These are phyloP conservation scores for Pseudocercospora cruenta DNA, from an alignment of 2,329 filamentous ascomycete species.

Conservation along the genomic window DNA sequence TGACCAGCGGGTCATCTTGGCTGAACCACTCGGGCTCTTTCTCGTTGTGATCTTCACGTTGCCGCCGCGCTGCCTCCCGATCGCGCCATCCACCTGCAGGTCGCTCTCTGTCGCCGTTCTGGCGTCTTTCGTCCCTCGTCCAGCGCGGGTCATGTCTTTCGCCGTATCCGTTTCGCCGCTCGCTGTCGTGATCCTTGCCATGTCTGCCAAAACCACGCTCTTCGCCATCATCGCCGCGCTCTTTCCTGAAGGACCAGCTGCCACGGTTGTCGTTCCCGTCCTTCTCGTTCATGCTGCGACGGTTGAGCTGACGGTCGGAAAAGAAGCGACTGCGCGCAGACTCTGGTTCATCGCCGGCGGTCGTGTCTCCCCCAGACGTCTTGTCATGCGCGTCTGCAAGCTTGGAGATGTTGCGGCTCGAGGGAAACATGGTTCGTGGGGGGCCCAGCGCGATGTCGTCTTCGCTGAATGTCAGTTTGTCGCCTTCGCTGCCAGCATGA, in stretches of 20 bases:
- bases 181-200: conserved; percentile 50
- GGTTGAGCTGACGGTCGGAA: conserved; percentile 47
- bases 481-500: neutral
- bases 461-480: conserved; percentile 52
- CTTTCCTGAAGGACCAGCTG: conserved; percentile 74
- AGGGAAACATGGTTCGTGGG: conserved; percentile 80
- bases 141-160: conserved; percentile 74
- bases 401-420: conserved; percentile 62
- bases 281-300: conserved; percentile 45
- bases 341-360: conserved; percentile 42
- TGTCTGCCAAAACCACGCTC: conserved; percentile 58
- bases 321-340: conserved; percentile 44
- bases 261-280: conserved; percentile 61
- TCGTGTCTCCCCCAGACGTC: conserved; percentile 32
- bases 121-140: conserved; percentile 44
- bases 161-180: conserved; percentile 66
- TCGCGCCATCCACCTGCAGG: conserved; percentile 62
- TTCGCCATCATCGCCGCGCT: conserved; percentile 45
- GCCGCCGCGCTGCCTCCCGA: conserved; percentile 37
- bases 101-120: conserved; percentile 46
- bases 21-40: conserved; percentile 93
- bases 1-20: conserved; percentile 65
- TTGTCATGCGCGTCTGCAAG: conserved; percentile 37
- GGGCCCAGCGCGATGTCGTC: conserved; percentile 88
- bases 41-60: conserved; percentile 61